Evolutionary conservation across 2,329 filamentous ascomycete species (phyloP).

Genomic region (Alternaria atra): DNA sequence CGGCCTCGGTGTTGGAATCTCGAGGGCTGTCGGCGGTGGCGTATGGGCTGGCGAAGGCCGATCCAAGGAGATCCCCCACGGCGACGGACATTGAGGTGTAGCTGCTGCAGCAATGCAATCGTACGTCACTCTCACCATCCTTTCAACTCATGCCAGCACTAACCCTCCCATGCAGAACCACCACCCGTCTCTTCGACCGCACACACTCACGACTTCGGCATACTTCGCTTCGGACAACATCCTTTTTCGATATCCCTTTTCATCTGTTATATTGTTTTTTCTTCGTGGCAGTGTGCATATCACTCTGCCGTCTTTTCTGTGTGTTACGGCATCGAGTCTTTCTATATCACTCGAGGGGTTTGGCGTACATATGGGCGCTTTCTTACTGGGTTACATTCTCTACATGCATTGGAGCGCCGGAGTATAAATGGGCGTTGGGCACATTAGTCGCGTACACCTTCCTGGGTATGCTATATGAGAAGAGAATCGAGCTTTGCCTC

Average conservation of each 20-base stretch:
- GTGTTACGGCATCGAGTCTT: conserved; percentile 13
- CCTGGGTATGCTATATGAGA: conserved; percentile 5
- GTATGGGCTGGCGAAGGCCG: conserved; percentile 55
- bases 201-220: conserved; percentile 20
- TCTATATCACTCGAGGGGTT: conserved; percentile 10
- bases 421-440: conserved; percentile 16
- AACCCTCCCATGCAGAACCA: conserved; percentile 1
- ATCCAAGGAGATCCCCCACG: conserved; percentile 47
- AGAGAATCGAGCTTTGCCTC: conserved; percentile 12
- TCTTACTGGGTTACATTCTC: conserved; percentile 13
- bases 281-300: conserved; percentile 22
- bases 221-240: conserved; percentile 23
- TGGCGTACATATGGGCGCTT: conserved; percentile 8
- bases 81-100: conserved; percentile 14
- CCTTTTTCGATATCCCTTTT: conserved; percentile 32
- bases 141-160: not conserved
- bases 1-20: conserved; percentile 60
- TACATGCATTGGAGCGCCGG: conserved; percentile 20
- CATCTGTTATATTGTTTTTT: conserved; percentile 24
- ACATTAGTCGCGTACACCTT: conserved; percentile 10
- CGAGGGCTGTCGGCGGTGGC: conserved; percentile 58
- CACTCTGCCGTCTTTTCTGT: conserved; percentile 11
- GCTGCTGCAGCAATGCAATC: not conserved
- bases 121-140: not conserved
- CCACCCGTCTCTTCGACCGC: conserved; percentile 5